Evolutionary conservation across 495 filamentous ascomycete genomes (phyloP).

Genomic region (Penicillium steckii): DNA sequence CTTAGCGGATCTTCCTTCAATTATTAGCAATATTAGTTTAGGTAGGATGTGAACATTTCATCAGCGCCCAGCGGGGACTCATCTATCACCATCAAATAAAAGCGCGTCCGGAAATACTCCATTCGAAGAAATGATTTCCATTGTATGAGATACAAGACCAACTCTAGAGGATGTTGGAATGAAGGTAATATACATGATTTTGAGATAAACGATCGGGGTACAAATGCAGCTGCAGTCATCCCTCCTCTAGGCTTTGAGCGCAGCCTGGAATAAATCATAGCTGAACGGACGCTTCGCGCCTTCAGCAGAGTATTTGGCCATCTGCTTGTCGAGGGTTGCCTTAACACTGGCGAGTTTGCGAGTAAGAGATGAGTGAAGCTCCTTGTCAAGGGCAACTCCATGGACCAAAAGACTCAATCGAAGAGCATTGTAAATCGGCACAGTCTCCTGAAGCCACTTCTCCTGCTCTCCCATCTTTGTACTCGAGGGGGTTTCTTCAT

Average conservation of each 20-base stretch:
- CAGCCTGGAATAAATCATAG: not conserved
- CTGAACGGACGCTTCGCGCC: not conserved
- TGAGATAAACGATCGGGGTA: not conserved
- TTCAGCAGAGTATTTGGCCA: not conserved
- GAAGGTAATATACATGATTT: slow-evolving; percentile 29
- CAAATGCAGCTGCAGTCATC: slow-evolving; percentile 1
- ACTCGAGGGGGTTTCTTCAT: slow-evolving; percentile 10
- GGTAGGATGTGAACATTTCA: not conserved
- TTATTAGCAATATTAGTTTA: not conserved
- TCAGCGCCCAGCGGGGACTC: not conserved
- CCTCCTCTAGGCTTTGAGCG: not conserved
- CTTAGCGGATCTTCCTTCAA: not conserved
- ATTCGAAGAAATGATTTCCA: slow-evolving; percentile 6
- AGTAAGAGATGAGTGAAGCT: slow-evolving; percentile 1
- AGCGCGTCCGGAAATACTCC: not conserved
- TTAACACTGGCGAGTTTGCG: slow-evolving; percentile 12
- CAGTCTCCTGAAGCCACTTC: slow-evolving; percentile 25
- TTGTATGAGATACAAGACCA: slow-evolving; percentile 23
- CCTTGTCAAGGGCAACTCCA: slow-evolving; percentile 11
- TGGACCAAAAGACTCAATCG: slow-evolving; percentile 16
- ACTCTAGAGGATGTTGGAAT: slow-evolving; percentile 20
- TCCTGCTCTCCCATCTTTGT: slow-evolving; percentile 11
- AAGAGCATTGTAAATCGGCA: slow-evolving; percentile 35
- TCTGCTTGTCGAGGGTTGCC: slow-evolving; percentile 15
- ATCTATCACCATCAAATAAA: no score